These are phyloP conservation scores for Gossypium longicalyx DNA, from an alignment of 345 rosid genomes.

Conservation along the genomic window DNA sequence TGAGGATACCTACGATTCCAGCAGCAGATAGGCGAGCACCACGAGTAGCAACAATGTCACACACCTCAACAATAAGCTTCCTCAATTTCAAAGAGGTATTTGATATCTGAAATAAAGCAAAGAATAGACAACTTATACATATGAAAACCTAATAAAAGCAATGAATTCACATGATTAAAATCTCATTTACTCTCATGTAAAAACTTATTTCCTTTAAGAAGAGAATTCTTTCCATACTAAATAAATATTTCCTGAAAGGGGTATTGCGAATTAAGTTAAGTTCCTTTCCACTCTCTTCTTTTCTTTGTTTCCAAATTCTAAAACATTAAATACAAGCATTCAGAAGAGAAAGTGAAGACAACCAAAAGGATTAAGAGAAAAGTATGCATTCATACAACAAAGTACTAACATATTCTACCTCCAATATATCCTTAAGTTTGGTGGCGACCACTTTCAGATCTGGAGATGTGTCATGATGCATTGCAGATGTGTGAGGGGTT, in stretches of 20 bases:
- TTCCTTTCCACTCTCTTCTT: background rate
- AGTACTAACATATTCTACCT: conserved; percentile 33
- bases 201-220: background rate
- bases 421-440: conserved; percentile 57
- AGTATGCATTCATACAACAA: background rate
- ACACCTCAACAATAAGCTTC: conserved; percentile 49
- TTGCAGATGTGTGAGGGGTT: conserved; percentile 70
- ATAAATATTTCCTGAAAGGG: background rate
- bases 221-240: background rate
- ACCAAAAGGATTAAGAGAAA: background rate
- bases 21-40: conserved; percentile 75
- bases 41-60: conserved; percentile 59
- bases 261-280: background rate
- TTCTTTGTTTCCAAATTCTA: background rate
- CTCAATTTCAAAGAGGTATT: conserved; percentile 54
- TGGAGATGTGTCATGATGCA: conserved; percentile 66
- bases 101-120: conserved; percentile 38
- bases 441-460: conserved; percentile 59
- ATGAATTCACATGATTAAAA: background rate
- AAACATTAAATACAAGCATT: background rate
- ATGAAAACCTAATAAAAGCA: background rate
- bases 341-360: background rate
- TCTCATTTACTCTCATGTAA: background rate
- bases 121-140: conserved; percentile 2
- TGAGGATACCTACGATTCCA: conserved; percentile 62